phyloP scores from a whole-genome alignment of 2,329 filamentous ascomycete species.

The Aureobasidium pullulans region DNA sequence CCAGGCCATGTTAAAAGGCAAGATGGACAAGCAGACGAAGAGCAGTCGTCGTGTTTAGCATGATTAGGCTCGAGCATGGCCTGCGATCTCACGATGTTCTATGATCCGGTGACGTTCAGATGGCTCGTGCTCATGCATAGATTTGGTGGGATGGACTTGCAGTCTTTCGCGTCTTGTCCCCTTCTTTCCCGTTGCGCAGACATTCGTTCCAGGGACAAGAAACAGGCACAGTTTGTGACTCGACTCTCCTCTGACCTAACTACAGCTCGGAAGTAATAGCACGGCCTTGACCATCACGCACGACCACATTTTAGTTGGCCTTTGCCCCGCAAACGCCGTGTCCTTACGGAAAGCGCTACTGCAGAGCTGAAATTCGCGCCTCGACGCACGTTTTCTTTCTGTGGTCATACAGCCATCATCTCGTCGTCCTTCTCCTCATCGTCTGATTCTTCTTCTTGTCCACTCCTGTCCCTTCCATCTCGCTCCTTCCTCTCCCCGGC shows the following conservation, averaged over 20 bases:
- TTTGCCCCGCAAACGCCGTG: neutral
- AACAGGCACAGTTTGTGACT: neutral
- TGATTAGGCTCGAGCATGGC: neutral
- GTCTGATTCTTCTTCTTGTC: neutral
- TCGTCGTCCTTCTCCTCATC: neutral
- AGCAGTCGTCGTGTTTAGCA: neutral
- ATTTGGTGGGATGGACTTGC: neutral
- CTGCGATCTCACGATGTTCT: neutral
- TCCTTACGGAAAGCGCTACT: neutral
- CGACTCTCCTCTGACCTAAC: neutral
- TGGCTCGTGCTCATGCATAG: constrained; percentile 10
- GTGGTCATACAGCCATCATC: constrained; percentile 11
- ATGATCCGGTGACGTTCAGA: constrained; percentile 3
- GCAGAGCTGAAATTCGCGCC: constrained; percentile 6
- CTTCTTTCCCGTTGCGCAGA: neutral
- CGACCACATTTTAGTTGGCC: too few relatives aligned
- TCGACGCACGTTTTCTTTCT: constrained; percentile 10
- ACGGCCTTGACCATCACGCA: neutral
- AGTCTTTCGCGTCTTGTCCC: neutral
- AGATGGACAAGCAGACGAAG: neutral
- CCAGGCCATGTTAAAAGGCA: neutral
- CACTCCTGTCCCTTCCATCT: constrained; percentile 18
- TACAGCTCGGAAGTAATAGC: neutral
- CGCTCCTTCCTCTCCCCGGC: constrained; percentile 5
- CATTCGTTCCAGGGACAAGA: neutral